These are phyloP conservation scores for Tuctoria greenei DNA, from an alignment of 176 grass and related monocot genomes.

Conservation along the genomic window DNA sequence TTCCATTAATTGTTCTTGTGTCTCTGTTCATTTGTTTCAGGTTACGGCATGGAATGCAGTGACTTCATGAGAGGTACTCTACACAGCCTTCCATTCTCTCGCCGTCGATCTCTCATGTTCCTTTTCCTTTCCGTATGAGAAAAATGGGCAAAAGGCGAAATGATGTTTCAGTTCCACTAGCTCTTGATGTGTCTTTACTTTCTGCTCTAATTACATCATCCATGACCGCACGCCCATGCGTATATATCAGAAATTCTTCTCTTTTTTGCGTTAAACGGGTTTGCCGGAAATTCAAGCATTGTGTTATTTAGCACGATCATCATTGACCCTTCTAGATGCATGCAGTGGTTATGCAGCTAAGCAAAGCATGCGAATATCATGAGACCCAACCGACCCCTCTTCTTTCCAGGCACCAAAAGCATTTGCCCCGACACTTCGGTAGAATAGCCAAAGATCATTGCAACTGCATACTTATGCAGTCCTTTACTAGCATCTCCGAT, in stretches of 20 bases:
- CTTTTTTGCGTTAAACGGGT: not conserved
- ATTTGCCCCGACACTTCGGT: not conserved
- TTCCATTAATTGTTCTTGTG: not conserved
- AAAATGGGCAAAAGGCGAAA: not conserved
- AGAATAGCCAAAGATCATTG: not conserved
- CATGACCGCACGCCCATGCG: constrained; percentile 22
- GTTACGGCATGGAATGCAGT: constrained; percentile 93
- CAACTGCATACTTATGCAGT: not conserved
- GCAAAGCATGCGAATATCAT: constrained; percentile 2
- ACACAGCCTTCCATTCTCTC: not conserved
- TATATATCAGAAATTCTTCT: not conserved
- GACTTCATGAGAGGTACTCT: constrained; percentile 79
- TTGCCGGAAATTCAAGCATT: not conserved
- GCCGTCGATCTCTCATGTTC: not conserved
- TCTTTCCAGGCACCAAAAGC: not conserved
- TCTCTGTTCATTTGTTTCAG: constrained; percentile 40
- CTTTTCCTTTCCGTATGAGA: not conserved
- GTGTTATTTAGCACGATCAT: not conserved
- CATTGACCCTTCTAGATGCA: constrained; percentile 23
- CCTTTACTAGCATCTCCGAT: not conserved
- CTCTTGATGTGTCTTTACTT: not conserved
- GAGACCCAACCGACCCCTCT: not conserved
- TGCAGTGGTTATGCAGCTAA: not conserved
- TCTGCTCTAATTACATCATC: constrained; percentile 6
- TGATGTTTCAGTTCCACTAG: not conserved